phyloP scores from a whole-genome alignment of 2,329 filamentous ascomycete species.

The Rugonectria rugulosa region DNA sequence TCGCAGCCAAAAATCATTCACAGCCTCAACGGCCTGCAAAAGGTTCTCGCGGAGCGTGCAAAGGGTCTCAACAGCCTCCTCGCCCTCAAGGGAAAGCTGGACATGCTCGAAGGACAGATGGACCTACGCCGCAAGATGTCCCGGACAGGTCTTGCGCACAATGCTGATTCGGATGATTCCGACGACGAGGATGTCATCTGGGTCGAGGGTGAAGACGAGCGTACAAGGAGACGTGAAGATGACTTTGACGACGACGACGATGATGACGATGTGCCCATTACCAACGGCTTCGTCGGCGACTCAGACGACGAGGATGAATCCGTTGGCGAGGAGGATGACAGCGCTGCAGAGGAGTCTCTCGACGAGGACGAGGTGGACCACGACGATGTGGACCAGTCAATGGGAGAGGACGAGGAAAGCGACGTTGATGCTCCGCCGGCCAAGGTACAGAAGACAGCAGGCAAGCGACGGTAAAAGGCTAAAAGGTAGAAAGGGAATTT shows the following conservation, averaged over 20 bases:
- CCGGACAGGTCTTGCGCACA: constrained; percentile 48
- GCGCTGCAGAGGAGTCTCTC: constrained; percentile 56
- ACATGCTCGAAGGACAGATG: constrained; percentile 92
- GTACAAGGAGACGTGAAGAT: constrained; percentile 50
- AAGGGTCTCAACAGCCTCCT: constrained; percentile 83
- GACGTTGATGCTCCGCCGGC: constrained; percentile 58
- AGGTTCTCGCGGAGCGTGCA: constrained; percentile 86
- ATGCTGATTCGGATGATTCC: constrained; percentile 56
- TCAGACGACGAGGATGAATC: constrained; percentile 65
- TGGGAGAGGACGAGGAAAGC: constrained; percentile 63
- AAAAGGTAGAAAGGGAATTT: constrained; percentile 2
- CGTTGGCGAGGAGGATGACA: constrained; percentile 52
- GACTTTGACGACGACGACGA: constrained; percentile 57
- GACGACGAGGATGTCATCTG: constrained; percentile 81
- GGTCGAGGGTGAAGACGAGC: constrained; percentile 83
- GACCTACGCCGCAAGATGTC: constrained; percentile 77
- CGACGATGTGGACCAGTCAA: constrained; percentile 62
- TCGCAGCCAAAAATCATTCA: constrained; percentile 84
- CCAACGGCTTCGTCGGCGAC: constrained; percentile 63
- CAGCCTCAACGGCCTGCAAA: constrained; percentile 79
- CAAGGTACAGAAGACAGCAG: constrained; percentile 47
- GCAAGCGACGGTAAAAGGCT: constrained; percentile 34
- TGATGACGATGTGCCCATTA: constrained; percentile 64
- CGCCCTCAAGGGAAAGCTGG: constrained; percentile 91
- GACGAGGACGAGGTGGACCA: constrained; percentile 68